A percentile compares a stretch with the other conserved stretches of the same genome.
Evolutionary conservation across 192 early-diverging fungal species (phyloP).

Genomic region (Entomortierella parvispora): DNA sequence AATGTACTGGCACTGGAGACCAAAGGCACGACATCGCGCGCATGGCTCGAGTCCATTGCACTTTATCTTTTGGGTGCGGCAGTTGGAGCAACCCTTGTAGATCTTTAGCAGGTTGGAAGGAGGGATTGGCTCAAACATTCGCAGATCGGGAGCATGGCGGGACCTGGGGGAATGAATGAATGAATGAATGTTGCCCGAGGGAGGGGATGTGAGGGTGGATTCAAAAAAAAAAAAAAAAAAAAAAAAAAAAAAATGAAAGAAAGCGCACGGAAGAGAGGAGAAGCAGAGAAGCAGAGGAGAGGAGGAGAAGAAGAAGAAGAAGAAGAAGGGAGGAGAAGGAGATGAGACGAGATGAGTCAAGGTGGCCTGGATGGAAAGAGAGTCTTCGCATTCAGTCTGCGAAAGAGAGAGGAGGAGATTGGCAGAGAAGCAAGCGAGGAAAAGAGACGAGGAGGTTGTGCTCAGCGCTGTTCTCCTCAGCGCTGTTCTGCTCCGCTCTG

Average conservation of each 20-base stretch:
- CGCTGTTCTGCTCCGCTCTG: background rate
- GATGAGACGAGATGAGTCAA: background rate
- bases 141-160: slow-evolving; percentile 44
- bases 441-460: background rate
- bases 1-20: slow-evolving; percentile 49
- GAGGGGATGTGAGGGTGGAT: background rate
- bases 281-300: background rate
- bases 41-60: slow-evolving; percentile 51
- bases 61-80: slow-evolving; percentile 53
- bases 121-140: slow-evolving; percentile 53
- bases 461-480: background rate
- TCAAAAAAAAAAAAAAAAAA: slow-evolving; percentile 1
- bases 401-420: slow-evolving; percentile 2
- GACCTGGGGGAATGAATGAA: slow-evolving; percentile 12
- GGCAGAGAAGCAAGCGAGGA: background rate
- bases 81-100: slow-evolving; percentile 53
- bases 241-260: slow-evolving; percentile 4
- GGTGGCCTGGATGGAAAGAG: background rate
- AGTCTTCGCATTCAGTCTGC: background rate
- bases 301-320: background rate
- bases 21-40: slow-evolving; percentile 34
- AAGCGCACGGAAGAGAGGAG: background rate
- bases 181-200: background rate
- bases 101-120: slow-evolving; percentile 48
- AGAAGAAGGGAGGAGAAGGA: background rate